Percentiles rank a stretch among this genome's conserved stretches.
phyloP scores from a whole-genome alignment of 257 asterid species.

The Gentiana dahurica region DNA sequence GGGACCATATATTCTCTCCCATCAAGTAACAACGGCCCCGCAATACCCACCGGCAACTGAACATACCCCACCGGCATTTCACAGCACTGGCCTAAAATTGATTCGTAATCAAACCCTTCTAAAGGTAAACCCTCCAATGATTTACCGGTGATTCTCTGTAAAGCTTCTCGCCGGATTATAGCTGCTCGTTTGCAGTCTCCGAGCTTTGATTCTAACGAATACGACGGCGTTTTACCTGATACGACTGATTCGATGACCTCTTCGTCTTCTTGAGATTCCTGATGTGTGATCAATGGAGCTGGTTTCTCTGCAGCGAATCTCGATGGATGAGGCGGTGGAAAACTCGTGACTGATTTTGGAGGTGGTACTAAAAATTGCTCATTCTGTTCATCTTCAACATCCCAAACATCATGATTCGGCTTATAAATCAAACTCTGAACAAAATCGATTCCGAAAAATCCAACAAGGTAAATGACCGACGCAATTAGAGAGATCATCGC shows the following conservation, averaged over 20 bases:
- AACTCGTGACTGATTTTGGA: neutral
- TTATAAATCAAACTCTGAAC: constrained; percentile 28
- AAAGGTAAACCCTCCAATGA: constrained; percentile 37
- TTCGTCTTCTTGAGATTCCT: constrained; percentile 26
- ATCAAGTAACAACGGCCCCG: constrained; percentile 35
- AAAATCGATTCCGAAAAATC: constrained; percentile 32
- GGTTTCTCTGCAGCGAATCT: constrained; percentile 3
- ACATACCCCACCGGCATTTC: constrained; percentile 56
- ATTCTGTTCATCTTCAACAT: constrained; percentile 17
- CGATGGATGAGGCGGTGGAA: neutral
- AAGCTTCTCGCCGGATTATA: constrained; percentile 27
- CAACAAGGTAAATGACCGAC: constrained; percentile 28
- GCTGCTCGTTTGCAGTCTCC: constrained; percentile 41
- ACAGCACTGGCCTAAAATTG: constrained; percentile 48
- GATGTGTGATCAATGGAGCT: constrained; percentile 5
- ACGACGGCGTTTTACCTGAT: constrained; percentile 31
- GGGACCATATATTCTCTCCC: constrained; percentile 19
- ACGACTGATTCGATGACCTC: constrained; percentile 23
- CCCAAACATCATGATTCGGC: constrained; percentile 25
- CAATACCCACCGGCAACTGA: constrained; percentile 50
- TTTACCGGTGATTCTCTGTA: constrained; percentile 36
- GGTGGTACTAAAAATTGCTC: constrained; percentile 8
- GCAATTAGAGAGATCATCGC: constrained; percentile 12
- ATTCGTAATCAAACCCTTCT: constrained; percentile 45
- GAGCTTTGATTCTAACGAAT: constrained; percentile 36